Evolutionary conservation across 495 filamentous ascomycete genomes (phyloP).

Genomic region (Copromyces sp.): DNA sequence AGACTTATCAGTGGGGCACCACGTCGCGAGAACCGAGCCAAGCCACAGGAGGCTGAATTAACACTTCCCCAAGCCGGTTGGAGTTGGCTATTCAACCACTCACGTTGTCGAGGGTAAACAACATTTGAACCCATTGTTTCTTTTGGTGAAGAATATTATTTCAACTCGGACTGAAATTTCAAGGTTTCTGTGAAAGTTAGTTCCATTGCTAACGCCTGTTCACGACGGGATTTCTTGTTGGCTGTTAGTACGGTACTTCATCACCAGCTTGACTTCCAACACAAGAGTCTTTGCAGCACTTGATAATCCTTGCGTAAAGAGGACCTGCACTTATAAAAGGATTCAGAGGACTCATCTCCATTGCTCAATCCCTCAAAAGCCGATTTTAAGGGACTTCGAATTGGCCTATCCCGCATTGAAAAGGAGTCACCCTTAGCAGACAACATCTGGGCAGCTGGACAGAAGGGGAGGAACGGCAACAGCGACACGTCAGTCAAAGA

Average conservation of each 20-base stretch:
- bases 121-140: not conserved
- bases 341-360: not conserved
- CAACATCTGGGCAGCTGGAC: not conserved
- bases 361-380: not conserved
- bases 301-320: not conserved
- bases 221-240: no score
- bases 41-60: not conserved
- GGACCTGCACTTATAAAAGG: not conserved
- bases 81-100: not conserved
- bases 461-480: not conserved
- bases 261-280: no score
- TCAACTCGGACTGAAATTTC: no score
- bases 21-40: not conserved
- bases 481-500: not conserved
- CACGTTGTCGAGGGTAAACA: not conserved
- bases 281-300: not conserved
- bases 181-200: not conserved
- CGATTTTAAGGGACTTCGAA: not conserved
- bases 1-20: not conserved
- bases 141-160: not conserved
- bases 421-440: not conserved
- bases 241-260: no score
- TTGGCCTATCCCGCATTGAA: not conserved
- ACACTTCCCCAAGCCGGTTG: not conserved
- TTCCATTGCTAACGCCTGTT: not conserved